A percentile compares a stretch with the other conserved stretches of the same genome.
phyloP scores from a whole-genome alignment of 1,139 yeast genomes.

The Yamadazyma conglobata region DNA sequence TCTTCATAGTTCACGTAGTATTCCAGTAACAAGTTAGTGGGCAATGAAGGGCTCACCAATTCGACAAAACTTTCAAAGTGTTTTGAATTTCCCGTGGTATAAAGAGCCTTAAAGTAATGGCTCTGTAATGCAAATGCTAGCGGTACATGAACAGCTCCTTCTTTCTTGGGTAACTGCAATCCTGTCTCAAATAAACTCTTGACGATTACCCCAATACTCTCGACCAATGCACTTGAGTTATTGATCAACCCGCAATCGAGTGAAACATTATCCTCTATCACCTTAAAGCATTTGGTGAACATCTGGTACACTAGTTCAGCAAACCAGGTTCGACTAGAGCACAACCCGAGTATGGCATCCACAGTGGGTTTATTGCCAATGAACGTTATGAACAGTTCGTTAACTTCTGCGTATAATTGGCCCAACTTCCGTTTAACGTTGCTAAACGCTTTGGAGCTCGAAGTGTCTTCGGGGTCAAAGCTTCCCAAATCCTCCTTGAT shows the following conservation, averaged over 20 bases:
- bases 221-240: slow-evolving; percentile 1
- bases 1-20: slow-evolving; percentile 18
- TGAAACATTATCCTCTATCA: no score
- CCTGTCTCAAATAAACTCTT: background rate
- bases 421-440: slow-evolving; percentile 4
- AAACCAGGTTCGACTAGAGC: no score
- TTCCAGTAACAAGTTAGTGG: slow-evolving; percentile 19
- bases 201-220: background rate
- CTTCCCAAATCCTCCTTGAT: no score
- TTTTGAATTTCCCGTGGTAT: slow-evolving; percentile 23
- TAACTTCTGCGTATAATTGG: slow-evolving; percentile 5
- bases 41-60: slow-evolving; percentile 20
- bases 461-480: no score
- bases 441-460: no score
- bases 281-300: no score
- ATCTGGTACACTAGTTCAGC: no score
- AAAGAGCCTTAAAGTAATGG: slow-evolving; percentile 20
- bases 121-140: slow-evolving; percentile 10
- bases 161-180: no score
- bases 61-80: slow-evolving; percentile 18
- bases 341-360: no score
- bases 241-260: slow-evolving; percentile 6
- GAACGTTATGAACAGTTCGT: slow-evolving; percentile 4
- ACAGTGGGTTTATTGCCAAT: no score
- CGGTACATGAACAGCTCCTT: background rate